Evolutionary conservation across 371 early-diverging fungal genomes (phyloP).

Genomic region (Chytridium lagenaria): DNA sequence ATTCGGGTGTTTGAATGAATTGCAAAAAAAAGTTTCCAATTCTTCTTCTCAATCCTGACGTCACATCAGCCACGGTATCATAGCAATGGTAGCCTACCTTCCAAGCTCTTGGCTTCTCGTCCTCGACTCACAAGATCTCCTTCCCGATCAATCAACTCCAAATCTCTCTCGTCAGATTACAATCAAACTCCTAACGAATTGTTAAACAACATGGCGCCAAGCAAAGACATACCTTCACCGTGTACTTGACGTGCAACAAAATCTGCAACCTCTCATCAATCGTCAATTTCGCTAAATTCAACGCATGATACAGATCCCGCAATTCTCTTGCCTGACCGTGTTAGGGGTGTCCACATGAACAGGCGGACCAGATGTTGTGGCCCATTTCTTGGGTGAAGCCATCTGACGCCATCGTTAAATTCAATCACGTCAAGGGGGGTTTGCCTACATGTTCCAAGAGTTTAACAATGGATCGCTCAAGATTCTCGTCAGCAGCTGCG

Average conservation of each 20-base stretch:
- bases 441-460: conserved; percentile 53
- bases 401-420: too few species aligned
- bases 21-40: conserved; percentile 57
- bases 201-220: not conserved
- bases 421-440: too few species aligned
- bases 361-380: conserved; percentile 19
- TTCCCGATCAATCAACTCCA: conserved; percentile 63
- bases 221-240: conserved; percentile 54
- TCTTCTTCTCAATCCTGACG: conserved; percentile 52
- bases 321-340: conserved; percentile 60
- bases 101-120: conserved; percentile 49
- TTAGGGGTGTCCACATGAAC: conserved; percentile 58
- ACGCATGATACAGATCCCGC: conserved; percentile 57
- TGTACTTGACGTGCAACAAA: conserved; percentile 62
- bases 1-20: conserved; percentile 63
- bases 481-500: conserved; percentile 56
- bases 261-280: conserved; percentile 61
- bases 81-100: conserved; percentile 39
- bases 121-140: conserved; percentile 61
- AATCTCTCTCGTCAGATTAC: conserved; percentile 57
- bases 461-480: conserved; percentile 42
- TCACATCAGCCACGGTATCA: not conserved
- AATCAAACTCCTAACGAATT: conserved; percentile 56
- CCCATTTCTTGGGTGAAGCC: conserved; percentile 58
- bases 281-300: conserved; percentile 42